Conservation (phyloP, 108 stramenopile genomes). For the Conticribra guillardii region DNA sequence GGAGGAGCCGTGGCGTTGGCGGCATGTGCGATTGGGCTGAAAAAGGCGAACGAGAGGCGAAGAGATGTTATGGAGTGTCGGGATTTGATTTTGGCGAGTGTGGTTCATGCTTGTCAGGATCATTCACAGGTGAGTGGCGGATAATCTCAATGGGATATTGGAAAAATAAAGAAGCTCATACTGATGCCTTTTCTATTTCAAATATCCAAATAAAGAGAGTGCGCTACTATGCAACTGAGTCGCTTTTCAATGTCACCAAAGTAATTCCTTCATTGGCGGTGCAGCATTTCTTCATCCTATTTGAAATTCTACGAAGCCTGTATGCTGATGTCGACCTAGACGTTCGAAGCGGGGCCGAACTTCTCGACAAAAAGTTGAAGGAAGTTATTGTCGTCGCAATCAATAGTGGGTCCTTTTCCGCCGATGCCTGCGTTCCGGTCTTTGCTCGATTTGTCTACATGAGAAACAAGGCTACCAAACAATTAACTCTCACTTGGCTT, state of each 20-base stretch:
- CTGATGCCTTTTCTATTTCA: not conserved
- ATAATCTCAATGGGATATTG: too few species aligned
- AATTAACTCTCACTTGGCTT: constrained; percentile 84
- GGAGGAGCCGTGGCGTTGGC: constrained; percentile 90
- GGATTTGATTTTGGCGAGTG: constrained; percentile 81
- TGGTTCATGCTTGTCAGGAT: constrained; percentile 90
- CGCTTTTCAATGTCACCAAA: constrained; percentile 87
- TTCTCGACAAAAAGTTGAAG: constrained; percentile 83
- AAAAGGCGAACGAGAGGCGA: constrained; percentile 68
- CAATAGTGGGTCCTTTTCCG: constrained; percentile 77
- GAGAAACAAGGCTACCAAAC: constrained; percentile 88
- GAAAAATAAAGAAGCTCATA: too few species aligned
- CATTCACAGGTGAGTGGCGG: constrained; percentile 82
- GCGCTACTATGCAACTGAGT: constrained; percentile 88
- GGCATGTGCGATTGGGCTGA: constrained; percentile 85
- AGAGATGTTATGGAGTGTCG: constrained; percentile 41
- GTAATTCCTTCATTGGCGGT: constrained; percentile 79
- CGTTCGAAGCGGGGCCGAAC: constrained; percentile 80
- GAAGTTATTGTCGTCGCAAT: constrained; percentile 85
- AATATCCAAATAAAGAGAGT: too few species aligned
- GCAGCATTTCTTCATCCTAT: constrained; percentile 89
- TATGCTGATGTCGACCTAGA: constrained; percentile 87
- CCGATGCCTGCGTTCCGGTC: constrained; percentile 84
- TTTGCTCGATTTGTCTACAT: constrained; percentile 90
- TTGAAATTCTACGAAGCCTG: constrained; percentile 79